phyloP scores from a whole-genome alignment of 2,329 filamentous ascomycete species.

The Pseudogymnoascus sp. region DNA sequence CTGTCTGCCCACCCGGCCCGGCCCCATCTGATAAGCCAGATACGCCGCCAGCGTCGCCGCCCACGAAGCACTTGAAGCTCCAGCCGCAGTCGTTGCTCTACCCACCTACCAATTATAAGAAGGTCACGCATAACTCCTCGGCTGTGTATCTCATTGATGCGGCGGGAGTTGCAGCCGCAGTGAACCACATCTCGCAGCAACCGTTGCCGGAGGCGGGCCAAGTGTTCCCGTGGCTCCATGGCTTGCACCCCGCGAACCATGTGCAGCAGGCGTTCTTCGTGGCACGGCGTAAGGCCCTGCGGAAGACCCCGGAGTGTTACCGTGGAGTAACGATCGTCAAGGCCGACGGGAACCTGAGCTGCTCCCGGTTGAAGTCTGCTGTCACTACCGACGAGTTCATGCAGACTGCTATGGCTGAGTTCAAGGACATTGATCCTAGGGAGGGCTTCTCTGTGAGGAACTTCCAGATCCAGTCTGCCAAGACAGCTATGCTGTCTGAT shows the following conservation, averaged over 20 bases:
- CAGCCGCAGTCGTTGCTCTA: constrained; percentile 65
- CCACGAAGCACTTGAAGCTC: constrained; percentile 47
- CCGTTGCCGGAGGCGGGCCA: constrained; percentile 76
- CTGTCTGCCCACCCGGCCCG: constrained; percentile 79
- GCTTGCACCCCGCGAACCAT: constrained; percentile 80
- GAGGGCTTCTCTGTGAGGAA: constrained; percentile 95
- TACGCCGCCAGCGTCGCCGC: constrained; percentile 61
- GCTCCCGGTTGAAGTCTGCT: constrained; percentile 77
- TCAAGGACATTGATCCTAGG: constrained; percentile 76
- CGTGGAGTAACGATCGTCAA: constrained; percentile 83
- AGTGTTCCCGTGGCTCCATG: constrained; percentile 96
- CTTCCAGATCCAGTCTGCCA: constrained; percentile 92
- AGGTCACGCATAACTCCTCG: constrained; percentile 41
- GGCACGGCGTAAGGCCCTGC: constrained; percentile 63
- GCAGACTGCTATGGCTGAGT: constrained; percentile 51
- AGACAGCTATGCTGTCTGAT: constrained; percentile 81
- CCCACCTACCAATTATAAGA: constrained; percentile 61
- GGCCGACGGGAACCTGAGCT: constrained; percentile 70
- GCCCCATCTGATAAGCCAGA: constrained; percentile 48
- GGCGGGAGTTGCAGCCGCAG: constrained; percentile 59
- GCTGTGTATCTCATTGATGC: constrained; percentile 69
- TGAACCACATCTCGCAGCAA: constrained; percentile 71
- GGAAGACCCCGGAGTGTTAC: constrained; percentile 68
- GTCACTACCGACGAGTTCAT: constrained; percentile 77
- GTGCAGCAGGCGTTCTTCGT: constrained; percentile 88